phyloP scores from a whole-genome alignment of 495 filamentous ascomycete species.

The Trypethelium eluteriae region DNA sequence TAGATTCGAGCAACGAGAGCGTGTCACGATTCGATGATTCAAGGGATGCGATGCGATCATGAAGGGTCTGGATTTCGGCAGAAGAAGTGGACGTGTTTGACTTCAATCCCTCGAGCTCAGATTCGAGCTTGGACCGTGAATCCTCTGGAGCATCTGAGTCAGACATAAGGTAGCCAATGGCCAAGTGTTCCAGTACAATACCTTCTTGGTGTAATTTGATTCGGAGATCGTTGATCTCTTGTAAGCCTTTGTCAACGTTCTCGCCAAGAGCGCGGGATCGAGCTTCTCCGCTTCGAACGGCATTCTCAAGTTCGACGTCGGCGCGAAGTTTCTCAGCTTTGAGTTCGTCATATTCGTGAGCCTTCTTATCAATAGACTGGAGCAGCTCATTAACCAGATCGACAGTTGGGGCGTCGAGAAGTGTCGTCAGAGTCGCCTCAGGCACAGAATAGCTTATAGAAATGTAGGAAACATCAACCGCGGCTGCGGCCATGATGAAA shows the following conservation, averaged over 20 bases:
- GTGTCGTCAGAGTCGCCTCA: conserved; percentile 54
- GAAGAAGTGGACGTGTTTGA: conserved; percentile 65
- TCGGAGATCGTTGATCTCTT: conserved; percentile 56
- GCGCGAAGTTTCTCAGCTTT: conserved; percentile 74
- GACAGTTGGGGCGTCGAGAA: conserved; percentile 64
- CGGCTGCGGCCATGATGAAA: conserved; percentile 51
- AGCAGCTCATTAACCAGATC: conserved; percentile 69
- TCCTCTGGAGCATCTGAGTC: conserved; percentile 45
- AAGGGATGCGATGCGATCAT: conserved; percentile 71
- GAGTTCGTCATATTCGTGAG: conserved; percentile 69
- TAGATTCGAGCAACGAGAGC: conserved; percentile 77
- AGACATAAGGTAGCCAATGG: conserved; percentile 17
- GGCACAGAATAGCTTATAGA: conserved; percentile 66
- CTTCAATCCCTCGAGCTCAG: conserved; percentile 71
- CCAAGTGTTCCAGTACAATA: conserved; percentile 35
- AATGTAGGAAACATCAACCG: conserved; percentile 67
- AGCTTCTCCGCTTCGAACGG: conserved; percentile 69
- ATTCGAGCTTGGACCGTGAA: conserved; percentile 58
- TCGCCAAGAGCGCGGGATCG: conserved; percentile 71
- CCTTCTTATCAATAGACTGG: conserved; percentile 57
- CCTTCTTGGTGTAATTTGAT: conserved; percentile 75
- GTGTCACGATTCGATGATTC: conserved; percentile 90
- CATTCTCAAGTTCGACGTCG: conserved; percentile 89
- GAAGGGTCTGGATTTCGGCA: conserved; percentile 67
- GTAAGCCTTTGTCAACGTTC: conserved; percentile 67